Base-by-base conservation (phyloP, 805 yeast species). In the Teunomyces kruisii region DNA sequence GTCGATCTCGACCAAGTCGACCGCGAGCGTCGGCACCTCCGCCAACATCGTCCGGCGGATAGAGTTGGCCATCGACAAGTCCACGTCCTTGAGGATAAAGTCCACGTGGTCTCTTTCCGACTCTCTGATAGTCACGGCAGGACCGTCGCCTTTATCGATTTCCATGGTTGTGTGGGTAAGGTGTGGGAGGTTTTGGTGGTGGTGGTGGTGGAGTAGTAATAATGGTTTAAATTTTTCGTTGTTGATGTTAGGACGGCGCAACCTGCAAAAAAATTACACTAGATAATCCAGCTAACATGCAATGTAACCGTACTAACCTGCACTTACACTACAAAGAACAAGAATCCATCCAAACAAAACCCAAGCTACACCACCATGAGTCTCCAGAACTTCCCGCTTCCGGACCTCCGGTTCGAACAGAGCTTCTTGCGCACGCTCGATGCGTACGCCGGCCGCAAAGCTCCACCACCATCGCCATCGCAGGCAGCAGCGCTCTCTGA, bases 1-100 rank as follows among this genome's bases (percentile, higher is more conserved):
- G 59, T 89, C 96, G 51, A 94, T 86, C 62, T 94, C 98, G 39
- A 94, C 99, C 50, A 92, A 79, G 61, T 94, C 99, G 47, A 94
- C 90, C 43, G 99, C 97, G 53, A 94, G 71, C 0, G 99, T 94
- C 28, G 99, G 99, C 46, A 94, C 94, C 67, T 94, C 99, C 1
- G 97, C 91, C 49, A 94, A 74, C 88, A 94, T 91, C 32, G 86
- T 82, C 64, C 99, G 78, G 56, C 99, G 79, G 31, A 94, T 55
- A 12, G 98, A 87, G 75, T 94, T 94, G 14, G 98, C 98, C 59
- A 92, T 72, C 54, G 97, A 80, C 48, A 94, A 67, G 62, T 92
- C 97, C 28, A 90, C 91, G 59, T 90, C 89, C 37, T 88, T 79
- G 45, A 94, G 68, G 31, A 92, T 88, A 59, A 94, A 86, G 65